Conservation (phyloP, 2,329 filamentous ascomycete genomes). For the Aspergillus pseudoterreus region DNA sequence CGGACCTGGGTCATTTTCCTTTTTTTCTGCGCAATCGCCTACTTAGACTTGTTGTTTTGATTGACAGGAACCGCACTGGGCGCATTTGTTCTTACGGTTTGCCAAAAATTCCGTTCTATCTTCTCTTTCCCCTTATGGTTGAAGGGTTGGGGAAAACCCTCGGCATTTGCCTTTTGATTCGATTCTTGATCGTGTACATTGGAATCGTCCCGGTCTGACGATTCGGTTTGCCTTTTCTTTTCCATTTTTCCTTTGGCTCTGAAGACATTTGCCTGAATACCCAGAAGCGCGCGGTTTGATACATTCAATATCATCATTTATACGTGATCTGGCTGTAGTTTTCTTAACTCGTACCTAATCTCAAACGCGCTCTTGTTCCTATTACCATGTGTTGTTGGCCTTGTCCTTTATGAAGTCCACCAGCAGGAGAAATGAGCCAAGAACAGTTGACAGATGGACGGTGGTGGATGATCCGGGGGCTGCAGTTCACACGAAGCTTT, state of each 20-base stretch:
- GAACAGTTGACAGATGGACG: no score
- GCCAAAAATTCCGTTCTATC: slow-evolving; percentile 18
- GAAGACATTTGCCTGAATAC: slow-evolving; percentile 25
- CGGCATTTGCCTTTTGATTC: slow-evolving; percentile 1
- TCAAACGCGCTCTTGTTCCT: not conserved
- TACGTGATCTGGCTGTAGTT: not conserved
- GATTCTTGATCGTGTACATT: slow-evolving; percentile 21
- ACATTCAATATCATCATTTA: slow-evolving; percentile 5
- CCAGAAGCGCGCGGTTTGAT: slow-evolving; percentile 22
- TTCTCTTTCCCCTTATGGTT: not conserved
- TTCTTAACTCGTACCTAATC: not conserved
- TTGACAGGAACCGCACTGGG: slow-evolving; percentile 30
- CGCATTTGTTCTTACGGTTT: slow-evolving; percentile 33
- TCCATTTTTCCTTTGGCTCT: slow-evolving; percentile 14
- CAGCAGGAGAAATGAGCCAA: no score
- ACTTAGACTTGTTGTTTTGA: slow-evolving; percentile 34
- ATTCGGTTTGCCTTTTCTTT: slow-evolving; percentile 15
- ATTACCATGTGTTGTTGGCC: no score
- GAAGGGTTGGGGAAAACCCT: slow-evolving; percentile 12
- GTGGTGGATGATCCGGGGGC: no score
- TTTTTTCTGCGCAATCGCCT: slow-evolving; percentile 16
- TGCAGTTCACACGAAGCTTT: no score
- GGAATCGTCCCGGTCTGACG: slow-evolving; percentile 22
- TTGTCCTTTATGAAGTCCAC: no score
- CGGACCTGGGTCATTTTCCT: slow-evolving; percentile 9